Evolutionary conservation across 495 filamentous ascomycete species (phyloP).

Genomic region (Penicillium mononematosum): DNA sequence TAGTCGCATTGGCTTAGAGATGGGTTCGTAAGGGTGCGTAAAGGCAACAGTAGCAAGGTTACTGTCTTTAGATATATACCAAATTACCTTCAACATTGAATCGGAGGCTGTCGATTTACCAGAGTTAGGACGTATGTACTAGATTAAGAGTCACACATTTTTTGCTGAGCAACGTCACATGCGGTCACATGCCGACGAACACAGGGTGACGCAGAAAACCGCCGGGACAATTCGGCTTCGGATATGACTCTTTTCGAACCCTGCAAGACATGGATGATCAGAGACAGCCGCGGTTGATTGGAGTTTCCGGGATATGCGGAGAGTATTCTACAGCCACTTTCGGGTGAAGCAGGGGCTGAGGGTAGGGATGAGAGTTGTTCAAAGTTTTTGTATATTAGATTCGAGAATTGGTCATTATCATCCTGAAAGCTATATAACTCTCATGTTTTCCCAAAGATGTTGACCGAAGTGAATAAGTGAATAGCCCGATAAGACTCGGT

Average conservation of each 20-base stretch:
- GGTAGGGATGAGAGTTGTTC: neutral
- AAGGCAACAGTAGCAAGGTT: neutral
- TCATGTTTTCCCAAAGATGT: constrained; percentile 6
- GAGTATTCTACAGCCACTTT: constrained; percentile 1
- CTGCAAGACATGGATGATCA: constrained; percentile 1
- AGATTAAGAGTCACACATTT: neutral
- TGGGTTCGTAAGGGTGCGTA: neutral
- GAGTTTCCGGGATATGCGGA: constrained; percentile 2
- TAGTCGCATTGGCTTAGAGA: constrained; percentile 5
- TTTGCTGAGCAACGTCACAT: constrained; percentile 6
- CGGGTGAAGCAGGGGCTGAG: constrained; percentile 12
- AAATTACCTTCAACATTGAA: neutral
- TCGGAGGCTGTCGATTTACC: neutral
- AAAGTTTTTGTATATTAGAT: neutral
- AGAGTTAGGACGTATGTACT: neutral
- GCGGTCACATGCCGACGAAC: constrained; percentile 15
- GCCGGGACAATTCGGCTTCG: constrained; percentile 15
- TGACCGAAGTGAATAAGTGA: constrained; percentile 9
- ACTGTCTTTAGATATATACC: neutral
- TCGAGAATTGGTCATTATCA: constrained; percentile 1
- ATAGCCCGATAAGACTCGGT: constrained; percentile 21
- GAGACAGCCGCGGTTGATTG: constrained; percentile 16
- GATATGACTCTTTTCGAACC: constrained; percentile 1
- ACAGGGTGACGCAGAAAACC: neutral
- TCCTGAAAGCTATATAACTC: constrained; percentile 13